A percentile compares a stretch with the other conserved stretches of the same genome.
Evolutionary conservation across 164 flowering plant genomes (phyloP).

Genomic region (Chimonanthus praecox): DNA sequence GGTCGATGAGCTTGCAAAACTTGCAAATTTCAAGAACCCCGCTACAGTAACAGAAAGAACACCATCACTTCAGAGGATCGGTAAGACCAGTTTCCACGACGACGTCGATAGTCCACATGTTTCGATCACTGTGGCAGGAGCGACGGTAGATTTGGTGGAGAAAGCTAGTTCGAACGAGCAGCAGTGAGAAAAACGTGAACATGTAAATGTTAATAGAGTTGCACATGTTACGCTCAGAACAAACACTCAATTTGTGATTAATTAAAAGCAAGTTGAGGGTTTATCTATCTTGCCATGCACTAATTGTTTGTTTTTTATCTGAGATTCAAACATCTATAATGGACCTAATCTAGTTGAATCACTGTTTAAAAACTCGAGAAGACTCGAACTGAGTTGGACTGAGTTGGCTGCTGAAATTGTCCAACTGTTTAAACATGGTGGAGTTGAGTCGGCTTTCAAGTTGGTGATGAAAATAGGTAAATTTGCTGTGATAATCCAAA

Average conservation of each 20-base stretch:
- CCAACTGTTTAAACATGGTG: too few relatives aligned
- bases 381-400: too few relatives aligned
- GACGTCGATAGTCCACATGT: background rate
- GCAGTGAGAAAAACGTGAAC: slow-evolving; percentile 2
- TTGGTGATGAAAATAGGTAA: too few relatives aligned
- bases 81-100: slow-evolving; percentile 1
- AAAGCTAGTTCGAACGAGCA: background rate
- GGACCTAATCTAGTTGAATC: too few relatives aligned
- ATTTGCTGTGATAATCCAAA: too few relatives aligned
- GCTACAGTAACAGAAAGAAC: slow-evolving; percentile 1
- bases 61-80: background rate
- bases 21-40: slow-evolving; percentile 9
- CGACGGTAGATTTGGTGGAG: background rate
- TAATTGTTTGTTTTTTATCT: too few relatives aligned
- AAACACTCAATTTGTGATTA: background rate
- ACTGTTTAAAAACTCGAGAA: too few relatives aligned
- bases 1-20: slow-evolving; percentile 43
- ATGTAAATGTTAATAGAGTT: background rate
- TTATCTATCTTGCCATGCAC: too few relatives aligned
- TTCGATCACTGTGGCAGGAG: background rate
- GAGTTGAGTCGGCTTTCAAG: too few relatives aligned
- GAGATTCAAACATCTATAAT: too few relatives aligned
- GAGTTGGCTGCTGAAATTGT: too few relatives aligned
- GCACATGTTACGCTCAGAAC: background rate
- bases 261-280: background rate